These are phyloP conservation scores for Mycosphaerella arachidis DNA, from an alignment of 2,329 filamentous ascomycete genomes.

Conservation along the genomic window DNA sequence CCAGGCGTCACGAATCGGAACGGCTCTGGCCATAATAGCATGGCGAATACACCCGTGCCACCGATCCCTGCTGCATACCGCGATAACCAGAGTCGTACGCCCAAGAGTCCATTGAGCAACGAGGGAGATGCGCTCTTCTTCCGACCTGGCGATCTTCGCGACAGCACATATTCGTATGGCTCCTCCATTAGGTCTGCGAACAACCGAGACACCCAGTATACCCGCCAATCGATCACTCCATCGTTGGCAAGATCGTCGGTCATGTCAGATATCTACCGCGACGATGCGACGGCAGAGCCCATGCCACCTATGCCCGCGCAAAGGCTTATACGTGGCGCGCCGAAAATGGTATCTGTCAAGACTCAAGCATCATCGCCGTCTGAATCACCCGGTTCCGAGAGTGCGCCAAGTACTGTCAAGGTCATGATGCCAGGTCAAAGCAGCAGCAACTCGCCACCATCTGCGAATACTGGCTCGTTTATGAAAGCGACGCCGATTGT, in stretches of 20 bases:
- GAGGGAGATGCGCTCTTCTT: slow-evolving; percentile 84
- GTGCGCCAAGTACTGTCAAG: slow-evolving; percentile 6
- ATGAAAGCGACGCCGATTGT: slow-evolving; percentile 45
- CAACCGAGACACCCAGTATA: slow-evolving; percentile 35
- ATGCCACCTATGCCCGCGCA: slow-evolving; percentile 73
- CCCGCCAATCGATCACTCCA: slow-evolving; percentile 46
- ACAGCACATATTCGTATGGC: slow-evolving; percentile 81
- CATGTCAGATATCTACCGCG: slow-evolving; percentile 85
- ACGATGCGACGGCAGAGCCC: slow-evolving; percentile 76
- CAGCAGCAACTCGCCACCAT: slow-evolving; percentile 8
- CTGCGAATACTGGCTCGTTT: slow-evolving; percentile 21
- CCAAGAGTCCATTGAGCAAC: slow-evolving; percentile 48
- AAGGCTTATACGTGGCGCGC: slow-evolving; percentile 80
- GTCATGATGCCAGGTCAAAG: slow-evolving; percentile 9
- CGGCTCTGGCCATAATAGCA: slow-evolving; percentile 51
- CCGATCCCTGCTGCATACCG: slow-evolving; percentile 65
- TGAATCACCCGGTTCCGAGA: slow-evolving; percentile 6
- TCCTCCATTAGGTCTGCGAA: slow-evolving; percentile 45
- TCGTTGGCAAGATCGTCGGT: slow-evolving; percentile 56
- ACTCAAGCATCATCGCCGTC: slow-evolving; percentile 15
- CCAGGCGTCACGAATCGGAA: slow-evolving; percentile 85
- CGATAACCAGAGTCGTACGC: slow-evolving; percentile 37
- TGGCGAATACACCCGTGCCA: slow-evolving; percentile 69
- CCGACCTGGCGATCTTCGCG: slow-evolving; percentile 81
- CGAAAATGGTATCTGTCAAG: slow-evolving; percentile 89